A percentile compares a stretch with the other conserved stretches of the same genome.
These are phyloP conservation scores for Gracilaria vermiculophylla DNA, from an alignment of 23 red algal genomes.

Conservation along the genomic window DNA sequence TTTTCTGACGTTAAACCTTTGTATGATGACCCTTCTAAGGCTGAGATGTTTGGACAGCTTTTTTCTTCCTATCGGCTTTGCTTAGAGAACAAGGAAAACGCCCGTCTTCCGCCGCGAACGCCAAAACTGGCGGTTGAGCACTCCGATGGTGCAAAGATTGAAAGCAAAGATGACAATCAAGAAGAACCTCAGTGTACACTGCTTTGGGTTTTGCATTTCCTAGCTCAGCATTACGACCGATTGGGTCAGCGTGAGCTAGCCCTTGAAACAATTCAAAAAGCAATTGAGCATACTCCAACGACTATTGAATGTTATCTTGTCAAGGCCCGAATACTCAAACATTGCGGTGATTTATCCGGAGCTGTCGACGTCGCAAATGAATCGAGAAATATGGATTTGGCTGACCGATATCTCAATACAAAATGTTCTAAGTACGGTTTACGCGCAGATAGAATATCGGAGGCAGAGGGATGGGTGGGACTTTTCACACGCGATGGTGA, in stretches of 20 bases:
- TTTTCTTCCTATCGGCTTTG: slow-evolving; percentile 43
- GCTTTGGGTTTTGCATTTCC: slow-evolving; percentile 82
- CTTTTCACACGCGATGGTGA: slow-evolving; percentile 94
- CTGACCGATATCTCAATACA: slow-evolving; percentile 91
- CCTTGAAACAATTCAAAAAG: slow-evolving; percentile 46
- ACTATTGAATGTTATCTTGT: slow-evolving; percentile 75
- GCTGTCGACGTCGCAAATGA: slow-evolving; percentile 71
- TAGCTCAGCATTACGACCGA: slow-evolving; percentile 85
- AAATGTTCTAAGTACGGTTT: slow-evolving; percentile 80
- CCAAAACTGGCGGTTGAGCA: neutral
- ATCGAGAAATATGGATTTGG: slow-evolving; percentile 82
- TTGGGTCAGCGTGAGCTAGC: slow-evolving; percentile 60
- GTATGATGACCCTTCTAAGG: slow-evolving; percentile 76
- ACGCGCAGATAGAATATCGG: slow-evolving; percentile 48
- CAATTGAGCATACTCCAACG: slow-evolving; percentile 67
- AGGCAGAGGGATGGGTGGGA: slow-evolving; percentile 73
- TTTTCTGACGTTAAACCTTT: slow-evolving; percentile 78
- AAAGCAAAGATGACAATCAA: neutral
- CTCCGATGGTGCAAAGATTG: neutral
- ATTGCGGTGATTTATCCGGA: slow-evolving; percentile 68
- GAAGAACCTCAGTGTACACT: slow-evolving; percentile 56
- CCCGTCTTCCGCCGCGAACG: slow-evolving; percentile 7
- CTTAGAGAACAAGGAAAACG: slow-evolving; percentile 11
- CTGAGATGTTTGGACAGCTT: slow-evolving; percentile 40
- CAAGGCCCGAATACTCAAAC: slow-evolving; percentile 79